These are phyloP conservation scores for Trichoderma atroviride DNA, from an alignment of 2,329 filamentous ascomycete species.

Conservation along the genomic window DNA sequence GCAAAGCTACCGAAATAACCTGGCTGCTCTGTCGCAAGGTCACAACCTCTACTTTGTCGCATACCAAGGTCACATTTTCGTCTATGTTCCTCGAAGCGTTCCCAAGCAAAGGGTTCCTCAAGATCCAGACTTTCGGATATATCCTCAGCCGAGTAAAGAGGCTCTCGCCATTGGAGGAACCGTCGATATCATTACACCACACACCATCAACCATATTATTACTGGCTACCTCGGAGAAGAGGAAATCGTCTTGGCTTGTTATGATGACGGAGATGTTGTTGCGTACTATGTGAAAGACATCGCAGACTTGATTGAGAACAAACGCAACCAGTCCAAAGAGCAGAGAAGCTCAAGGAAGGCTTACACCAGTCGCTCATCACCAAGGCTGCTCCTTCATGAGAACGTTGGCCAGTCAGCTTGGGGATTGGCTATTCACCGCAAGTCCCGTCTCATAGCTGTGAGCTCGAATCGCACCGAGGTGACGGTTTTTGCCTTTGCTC, in stretches of 20 bases:
- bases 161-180: constrained; percentile 51
- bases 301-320: constrained; percentile 46
- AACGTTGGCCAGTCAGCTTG: constrained; percentile 82
- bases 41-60: constrained; percentile 66
- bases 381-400: constrained; percentile 67
- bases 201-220: constrained; percentile 70
- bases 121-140: constrained; percentile 54
- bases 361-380: constrained; percentile 29
- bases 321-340: constrained; percentile 11
- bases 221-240: constrained; percentile 69
- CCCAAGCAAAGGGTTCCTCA: constrained; percentile 52
- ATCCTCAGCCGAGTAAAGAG: constrained; percentile 46
- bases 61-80: constrained; percentile 59
- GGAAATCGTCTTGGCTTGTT: constrained; percentile 69
- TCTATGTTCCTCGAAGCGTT: constrained; percentile 55
- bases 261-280: constrained; percentile 75
- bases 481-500: constrained; percentile 56
- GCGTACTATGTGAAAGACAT: constrained; percentile 67
- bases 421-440: constrained; percentile 81
- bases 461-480: constrained; percentile 70
- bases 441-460: constrained; percentile 83
- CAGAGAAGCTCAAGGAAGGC: constrained; percentile 23
- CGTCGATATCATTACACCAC: constrained; percentile 54
- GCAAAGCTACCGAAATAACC: constrained; percentile 54
- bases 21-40: constrained; percentile 60